Base-by-base conservation (phyloP, 495 filamentous ascomycete genomes). In the Penicillium ochrochloron region DNA sequence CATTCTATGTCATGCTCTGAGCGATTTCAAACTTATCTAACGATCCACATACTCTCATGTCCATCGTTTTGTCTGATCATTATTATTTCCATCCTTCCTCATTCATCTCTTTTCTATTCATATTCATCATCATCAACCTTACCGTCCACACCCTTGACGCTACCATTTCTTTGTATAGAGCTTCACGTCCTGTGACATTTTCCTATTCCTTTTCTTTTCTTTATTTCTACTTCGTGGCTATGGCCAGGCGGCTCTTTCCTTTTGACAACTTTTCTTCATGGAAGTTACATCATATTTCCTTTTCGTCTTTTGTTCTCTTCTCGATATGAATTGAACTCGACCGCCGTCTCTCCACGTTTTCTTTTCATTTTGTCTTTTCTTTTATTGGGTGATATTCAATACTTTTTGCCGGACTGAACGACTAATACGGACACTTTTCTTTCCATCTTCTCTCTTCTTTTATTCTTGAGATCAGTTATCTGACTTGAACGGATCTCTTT, bases 11-110 rank as follows among this genome's bases (percentile, higher is more conserved):
- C 68, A 66, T 74, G 66, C 70, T 65, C 74, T 68, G 68, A 76
- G 76, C 75, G 74, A n/a, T 76, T 75, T 56, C 61, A 63, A 63
- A 60, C 61, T 64, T 64, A 72, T 67, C 62, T 76, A 73, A 76
- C 64, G 73, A 78, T 73, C 60, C 66, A 63, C 63, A 66, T 64
- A 52, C 69, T 48, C 51, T 71, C 67, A 66, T 69, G 64, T 69
- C 64, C 65, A 70, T 73, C 69, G 53, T 69, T 72, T 67, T 35
- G 34, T 37, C 25, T 56, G 53, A 39, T 56, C 37, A 63, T 62
- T 27, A 27, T 29, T 8, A 57, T 65, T 59, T 46, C 51, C 29
- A 62, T 34, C 57, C 48, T 62, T 46, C 25, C n/a, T n/a, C n/a
- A n/a, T n/a, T n/a, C 63, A 51, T 61, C 33, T 44, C 14, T 37